Evolutionary conservation across 192 early-diverging fungal genomes (phyloP).

Genomic region (Rhizoclosmatium sp.): DNA sequence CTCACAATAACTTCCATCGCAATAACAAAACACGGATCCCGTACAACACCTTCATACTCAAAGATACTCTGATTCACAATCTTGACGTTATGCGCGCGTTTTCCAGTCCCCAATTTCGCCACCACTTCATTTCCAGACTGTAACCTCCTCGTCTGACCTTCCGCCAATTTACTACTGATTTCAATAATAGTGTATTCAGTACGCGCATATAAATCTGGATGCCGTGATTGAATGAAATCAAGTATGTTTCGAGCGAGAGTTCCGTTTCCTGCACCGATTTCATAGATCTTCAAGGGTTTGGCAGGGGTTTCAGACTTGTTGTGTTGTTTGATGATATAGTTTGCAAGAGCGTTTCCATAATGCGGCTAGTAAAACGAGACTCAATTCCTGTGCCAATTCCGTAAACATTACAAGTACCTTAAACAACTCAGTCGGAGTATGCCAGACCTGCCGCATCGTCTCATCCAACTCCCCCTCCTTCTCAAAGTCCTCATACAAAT

Average conservation of each 20-base stretch:
- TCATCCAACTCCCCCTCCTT: constrained; percentile 46
- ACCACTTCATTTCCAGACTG: background rate
- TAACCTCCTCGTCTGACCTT: constrained; percentile 33
- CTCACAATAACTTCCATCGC: constrained; percentile 95
- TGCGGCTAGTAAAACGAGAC: constrained; percentile 63
- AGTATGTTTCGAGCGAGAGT: constrained; percentile 94
- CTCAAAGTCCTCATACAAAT: constrained; percentile 66
- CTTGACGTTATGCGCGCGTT: constrained; percentile 53
- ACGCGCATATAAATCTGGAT: constrained; percentile 79
- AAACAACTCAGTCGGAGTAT: constrained; percentile 96
- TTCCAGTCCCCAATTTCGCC: constrained; percentile 7
- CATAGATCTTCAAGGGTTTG: constrained; percentile 81
- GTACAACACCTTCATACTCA: constrained; percentile 80
- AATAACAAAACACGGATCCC: constrained; percentile 86
- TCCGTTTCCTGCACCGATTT: constrained; percentile 97
- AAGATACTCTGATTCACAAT: constrained; percentile 93
- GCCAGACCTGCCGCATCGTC: constrained; percentile 92
- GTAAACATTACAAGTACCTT: constrained; percentile 51
- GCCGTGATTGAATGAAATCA: constrained; percentile 80
- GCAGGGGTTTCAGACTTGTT: constrained; percentile 32
- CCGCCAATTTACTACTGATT: constrained; percentile 85
- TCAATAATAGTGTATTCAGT: constrained; percentile 92
- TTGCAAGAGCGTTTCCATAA: constrained; percentile 93
- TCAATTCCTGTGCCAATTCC: background rate
- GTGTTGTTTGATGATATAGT: constrained; percentile 84